phyloP scores from a whole-genome alignment of 2,329 filamentous ascomycete genomes.

The Thielaviopsis cerberus region DNA sequence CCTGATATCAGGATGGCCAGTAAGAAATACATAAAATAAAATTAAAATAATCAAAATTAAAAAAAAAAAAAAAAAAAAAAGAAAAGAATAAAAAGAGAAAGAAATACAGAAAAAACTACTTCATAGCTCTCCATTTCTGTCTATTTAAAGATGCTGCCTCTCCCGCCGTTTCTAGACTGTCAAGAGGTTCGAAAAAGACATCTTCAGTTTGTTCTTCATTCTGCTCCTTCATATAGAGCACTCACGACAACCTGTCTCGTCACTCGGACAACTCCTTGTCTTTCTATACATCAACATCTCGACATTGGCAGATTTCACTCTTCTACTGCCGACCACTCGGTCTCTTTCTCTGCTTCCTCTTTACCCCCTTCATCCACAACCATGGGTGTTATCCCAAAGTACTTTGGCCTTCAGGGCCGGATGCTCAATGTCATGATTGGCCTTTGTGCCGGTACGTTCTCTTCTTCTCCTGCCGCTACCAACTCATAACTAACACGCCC shows the following conservation, averaged over 20 bases:
- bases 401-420: conserved; percentile 13
- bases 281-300: not conserved
- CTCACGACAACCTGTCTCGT: not conserved
- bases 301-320: too few species aligned
- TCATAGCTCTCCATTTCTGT: not conserved
- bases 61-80: not conserved
- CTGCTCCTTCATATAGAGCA: not conserved
- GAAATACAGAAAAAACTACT: not conserved
- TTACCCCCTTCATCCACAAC: not conserved
- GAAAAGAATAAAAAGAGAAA: not conserved
- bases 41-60: too few species aligned
- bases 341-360: not conserved
- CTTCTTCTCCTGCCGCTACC: not conserved
- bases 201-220: not conserved
- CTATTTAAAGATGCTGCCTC: not conserved
- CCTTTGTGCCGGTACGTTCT: conserved; percentile 13
- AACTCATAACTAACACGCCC: not conserved
- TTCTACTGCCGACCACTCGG: not conserved
- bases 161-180: not conserved
- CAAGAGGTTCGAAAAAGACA: not conserved
- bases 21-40: too few species aligned
- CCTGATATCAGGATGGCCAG: too few species aligned
- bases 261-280: too few species aligned
- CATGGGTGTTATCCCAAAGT: conserved; percentile 11
- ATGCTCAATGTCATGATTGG: conserved; percentile 13